Base-by-base conservation (phyloP, 768 basidiomycete genomes). In the Russula griseocarnosa region DNA sequence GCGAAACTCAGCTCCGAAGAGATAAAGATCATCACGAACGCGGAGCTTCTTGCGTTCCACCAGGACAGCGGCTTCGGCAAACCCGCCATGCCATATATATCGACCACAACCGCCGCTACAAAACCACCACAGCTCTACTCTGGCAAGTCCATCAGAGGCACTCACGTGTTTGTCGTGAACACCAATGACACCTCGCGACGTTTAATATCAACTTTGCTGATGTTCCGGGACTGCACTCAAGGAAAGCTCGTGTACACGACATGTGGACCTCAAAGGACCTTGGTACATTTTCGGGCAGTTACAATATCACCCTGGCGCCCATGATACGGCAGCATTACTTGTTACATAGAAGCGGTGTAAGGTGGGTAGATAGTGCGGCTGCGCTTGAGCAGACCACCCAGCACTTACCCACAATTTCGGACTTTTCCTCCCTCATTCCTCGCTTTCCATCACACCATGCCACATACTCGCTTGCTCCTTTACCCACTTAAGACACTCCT, bases 101-200 rank as follows among this genome's bases (percentile, higher is more conserved):
- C 81, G 3, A 75, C 73, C 22, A 63, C 78, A 16, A 73, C 77
- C 10, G 73, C 78, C 3, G 70, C 74, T 4, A 79, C 79, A 8
- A 76, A 77, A 0, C 79, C 81, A 44, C 82, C 82, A 4, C 80
- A 83, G 71, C 83, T 81, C 64, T 85, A 80, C 68, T 71, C 79
- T 9, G 83, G 83, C 3, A 65, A 66, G 20, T 84, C 83, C 1
- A 72, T 74, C 30, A 80, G 79, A 64, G 83, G 83, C 11, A 76
- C 70, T 3, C 83, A 85, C 65, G 79, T 83, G 3, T 84, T 83
- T 70, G 77, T 83, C 60, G 79, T 83, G 69, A 83, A 83, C 70
- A 82, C 78, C 6, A 71, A 74, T 13, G 70, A 72, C 26, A 70
- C 69, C 18, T 73, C 0, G 74, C 78, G 2, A 79, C 76, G 4